Percentiles rank a stretch among this genome's conserved stretches.
Conservation (phyloP, 1,139 yeast genomes). For the Yamadazyma dendronema region DNA sequence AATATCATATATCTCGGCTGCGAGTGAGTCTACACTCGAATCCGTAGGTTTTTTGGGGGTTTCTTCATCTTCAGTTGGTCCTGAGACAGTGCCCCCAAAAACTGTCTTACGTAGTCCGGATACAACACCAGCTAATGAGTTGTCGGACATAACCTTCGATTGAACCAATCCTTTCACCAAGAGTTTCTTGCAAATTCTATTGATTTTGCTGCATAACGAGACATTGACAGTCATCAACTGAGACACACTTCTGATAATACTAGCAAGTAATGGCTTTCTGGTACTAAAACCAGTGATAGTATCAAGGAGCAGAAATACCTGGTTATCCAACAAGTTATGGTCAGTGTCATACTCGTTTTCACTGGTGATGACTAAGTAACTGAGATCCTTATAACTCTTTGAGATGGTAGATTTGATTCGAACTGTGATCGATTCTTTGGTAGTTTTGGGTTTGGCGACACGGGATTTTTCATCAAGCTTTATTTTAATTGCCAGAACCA, state of each 20-base stretch:
- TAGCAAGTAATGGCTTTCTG: conserved; percentile 28
- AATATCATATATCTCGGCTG: conserved; percentile 16
- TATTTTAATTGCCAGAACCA: conserved; percentile 3
- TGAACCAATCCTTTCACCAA: conserved; percentile 16
- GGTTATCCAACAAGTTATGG: conserved; percentile 14
- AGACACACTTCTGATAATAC: conserved; percentile 15
- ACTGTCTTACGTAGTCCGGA: conserved; percentile 19
- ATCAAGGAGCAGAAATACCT: conserved; percentile 26
- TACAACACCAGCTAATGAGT: conserved; percentile 19
- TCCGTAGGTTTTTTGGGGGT: neutral
- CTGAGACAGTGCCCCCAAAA: conserved; percentile 14
- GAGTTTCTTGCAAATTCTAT: conserved; percentile 17
- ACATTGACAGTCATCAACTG: conserved; percentile 13
- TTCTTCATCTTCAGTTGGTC: conserved; percentile 1
- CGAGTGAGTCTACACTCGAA: conserved; percentile 5
- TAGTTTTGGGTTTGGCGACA: neutral
- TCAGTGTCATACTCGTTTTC: conserved; percentile 7
- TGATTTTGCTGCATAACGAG: conserved; percentile 17
- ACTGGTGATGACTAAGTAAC: conserved; percentile 12
- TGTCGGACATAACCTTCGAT: conserved; percentile 18
- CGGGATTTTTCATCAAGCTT: conserved; percentile 3
- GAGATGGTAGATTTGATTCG: conserved; percentile 10
- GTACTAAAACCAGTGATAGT: conserved; percentile 27
- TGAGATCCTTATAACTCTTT: conserved; percentile 14
- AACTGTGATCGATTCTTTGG: conserved; percentile 5